A percentile compares a stretch with the other conserved stretches of the same genome.
These are phyloP conservation scores for Trichoderma reesei DNA, from an alignment of 495 filamentous ascomycete species.

Conservation along the genomic window DNA sequence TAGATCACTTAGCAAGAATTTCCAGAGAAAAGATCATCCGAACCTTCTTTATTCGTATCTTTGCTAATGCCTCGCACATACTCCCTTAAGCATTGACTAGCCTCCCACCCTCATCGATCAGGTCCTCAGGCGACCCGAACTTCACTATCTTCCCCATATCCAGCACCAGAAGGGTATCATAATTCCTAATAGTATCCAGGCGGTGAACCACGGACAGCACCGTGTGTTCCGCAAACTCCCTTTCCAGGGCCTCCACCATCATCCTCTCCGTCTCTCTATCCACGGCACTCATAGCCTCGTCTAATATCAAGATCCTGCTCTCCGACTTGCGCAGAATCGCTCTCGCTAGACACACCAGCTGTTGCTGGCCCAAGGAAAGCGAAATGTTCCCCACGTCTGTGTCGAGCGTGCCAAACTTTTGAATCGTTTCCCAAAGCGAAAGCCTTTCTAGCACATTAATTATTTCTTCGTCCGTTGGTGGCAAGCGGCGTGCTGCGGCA, in stretches of 20 bases:
- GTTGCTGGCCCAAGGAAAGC: background rate
- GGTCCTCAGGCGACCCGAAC: background rate
- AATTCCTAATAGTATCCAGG: background rate
- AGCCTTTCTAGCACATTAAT: slow-evolving; percentile 32
- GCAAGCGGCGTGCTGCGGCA: too few species aligned
- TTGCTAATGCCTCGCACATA: too few species aligned
- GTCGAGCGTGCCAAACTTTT: background rate
- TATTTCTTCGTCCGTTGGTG: slow-evolving; percentile 24
- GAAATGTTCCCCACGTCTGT: background rate
- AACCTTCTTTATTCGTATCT: too few species aligned
- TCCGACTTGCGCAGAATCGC: background rate
- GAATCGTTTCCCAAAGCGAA: background rate
- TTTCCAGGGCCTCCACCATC: background rate
- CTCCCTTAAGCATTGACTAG: too few species aligned
- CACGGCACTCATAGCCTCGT: background rate
- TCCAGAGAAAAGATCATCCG: too few species aligned
- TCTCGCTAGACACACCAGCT: background rate
- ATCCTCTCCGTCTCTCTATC: background rate
- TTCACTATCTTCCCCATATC: background rate
- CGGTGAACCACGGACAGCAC: background rate
- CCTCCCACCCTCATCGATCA: too few species aligned
- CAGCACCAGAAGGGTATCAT: background rate
- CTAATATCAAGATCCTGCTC: background rate
- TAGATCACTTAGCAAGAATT: too few species aligned
- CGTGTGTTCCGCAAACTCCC: slow-evolving; percentile 8